Evolutionary conservation across 2,329 filamentous ascomycete genomes (phyloP).

Genomic region (Apiospora pterosperma): DNA sequence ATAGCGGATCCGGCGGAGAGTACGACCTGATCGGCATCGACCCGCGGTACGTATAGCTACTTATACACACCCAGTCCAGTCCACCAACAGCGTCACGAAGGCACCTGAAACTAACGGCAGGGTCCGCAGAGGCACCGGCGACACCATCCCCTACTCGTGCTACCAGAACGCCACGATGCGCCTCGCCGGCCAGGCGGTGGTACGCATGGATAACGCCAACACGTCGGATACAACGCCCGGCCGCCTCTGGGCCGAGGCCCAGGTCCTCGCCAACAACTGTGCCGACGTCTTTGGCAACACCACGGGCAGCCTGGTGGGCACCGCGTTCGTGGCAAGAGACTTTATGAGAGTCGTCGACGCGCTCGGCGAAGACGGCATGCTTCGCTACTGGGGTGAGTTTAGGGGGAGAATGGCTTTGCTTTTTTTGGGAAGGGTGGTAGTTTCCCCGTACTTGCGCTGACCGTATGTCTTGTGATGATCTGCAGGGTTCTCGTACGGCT

Average conservation of each 20-base stretch:
- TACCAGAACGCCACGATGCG: slow-evolving; percentile 7
- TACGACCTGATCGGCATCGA: not conserved
- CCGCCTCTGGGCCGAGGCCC: slow-evolving; percentile 13
- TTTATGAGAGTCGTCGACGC: slow-evolving; percentile 35
- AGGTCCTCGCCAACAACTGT: slow-evolving; percentile 17
- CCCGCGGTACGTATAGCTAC: not conserved
- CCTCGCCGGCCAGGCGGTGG: not conserved
- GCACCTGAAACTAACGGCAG: not conserved
- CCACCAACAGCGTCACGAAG: not conserved
- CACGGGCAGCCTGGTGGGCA: slow-evolving; percentile 24
- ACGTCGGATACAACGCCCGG: slow-evolving; percentile 12
- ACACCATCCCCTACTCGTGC: slow-evolving; percentile 18
- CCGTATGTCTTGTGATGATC: not conserved
- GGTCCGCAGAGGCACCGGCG: slow-evolving; percentile 14
- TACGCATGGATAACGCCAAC: not conserved
- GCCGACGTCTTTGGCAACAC: slow-evolving; percentile 3
- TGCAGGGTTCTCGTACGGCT: slow-evolving; percentile 38
- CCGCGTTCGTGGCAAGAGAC: slow-evolving; percentile 33
- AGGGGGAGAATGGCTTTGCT: not conserved
- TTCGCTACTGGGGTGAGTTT: slow-evolving; percentile 32
- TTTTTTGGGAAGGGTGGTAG: too few species aligned
- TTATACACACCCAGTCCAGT: not conserved
- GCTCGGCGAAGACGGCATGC: slow-evolving; percentile 32
- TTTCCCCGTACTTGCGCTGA: slow-evolving; percentile 9
- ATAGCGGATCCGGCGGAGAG: not conserved